Conservation (phyloP, 768 basidiomycete species). For the Fibroporia radiculosa region DNA sequence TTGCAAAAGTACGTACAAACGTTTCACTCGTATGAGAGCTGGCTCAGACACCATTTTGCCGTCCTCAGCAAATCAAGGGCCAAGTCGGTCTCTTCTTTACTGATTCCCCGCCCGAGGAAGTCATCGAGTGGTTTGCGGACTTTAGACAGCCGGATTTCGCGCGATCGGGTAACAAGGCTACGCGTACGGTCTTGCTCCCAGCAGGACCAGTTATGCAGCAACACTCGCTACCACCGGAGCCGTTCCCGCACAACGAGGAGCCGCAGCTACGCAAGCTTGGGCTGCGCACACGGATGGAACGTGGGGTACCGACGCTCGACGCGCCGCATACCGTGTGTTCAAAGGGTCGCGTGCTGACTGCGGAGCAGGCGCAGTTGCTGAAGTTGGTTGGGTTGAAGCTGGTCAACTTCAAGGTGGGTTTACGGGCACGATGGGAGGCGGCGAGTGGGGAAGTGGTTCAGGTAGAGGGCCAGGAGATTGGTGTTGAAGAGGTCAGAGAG, state of each 20-base stretch:
- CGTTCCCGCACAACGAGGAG: slow-evolving; percentile 96
- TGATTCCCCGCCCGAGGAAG: slow-evolving; percentile 82
- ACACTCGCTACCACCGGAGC: slow-evolving; percentile 73
- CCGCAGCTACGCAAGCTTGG: slow-evolving; percentile 93
- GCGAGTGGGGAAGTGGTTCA: slow-evolving; percentile 56
- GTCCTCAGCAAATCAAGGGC: slow-evolving; percentile 79
- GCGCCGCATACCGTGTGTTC: slow-evolving; percentile 80
- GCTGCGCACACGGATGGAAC: slow-evolving; percentile 73
- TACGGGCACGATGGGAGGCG: slow-evolving; percentile 69
- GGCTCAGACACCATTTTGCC: background rate
- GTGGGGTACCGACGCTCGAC: slow-evolving; percentile 80
- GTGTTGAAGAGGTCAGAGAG: slow-evolving; percentile 27
- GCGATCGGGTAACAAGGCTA: slow-evolving; percentile 76
- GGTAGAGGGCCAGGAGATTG: slow-evolving; percentile 39
- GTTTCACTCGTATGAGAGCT: background rate
- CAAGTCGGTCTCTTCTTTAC: slow-evolving; percentile 94
- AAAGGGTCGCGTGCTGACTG: slow-evolving; percentile 68
- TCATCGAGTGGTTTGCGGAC: slow-evolving; percentile 88
- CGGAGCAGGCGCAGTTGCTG: slow-evolving; percentile 87
- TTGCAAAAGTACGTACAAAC: slow-evolving; percentile 56
- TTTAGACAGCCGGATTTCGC: slow-evolving; percentile 90
- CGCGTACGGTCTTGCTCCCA: slow-evolving; percentile 67
- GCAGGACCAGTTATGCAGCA: slow-evolving; percentile 79
- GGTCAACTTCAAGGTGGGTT: slow-evolving; percentile 73
- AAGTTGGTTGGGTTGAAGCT: slow-evolving; percentile 88